Evolutionary conservation across 2,329 filamentous ascomycete genomes (phyloP), one percentile per base, ranked within the genome.

Genomic region (Dactylella cylindrospora): DNA sequence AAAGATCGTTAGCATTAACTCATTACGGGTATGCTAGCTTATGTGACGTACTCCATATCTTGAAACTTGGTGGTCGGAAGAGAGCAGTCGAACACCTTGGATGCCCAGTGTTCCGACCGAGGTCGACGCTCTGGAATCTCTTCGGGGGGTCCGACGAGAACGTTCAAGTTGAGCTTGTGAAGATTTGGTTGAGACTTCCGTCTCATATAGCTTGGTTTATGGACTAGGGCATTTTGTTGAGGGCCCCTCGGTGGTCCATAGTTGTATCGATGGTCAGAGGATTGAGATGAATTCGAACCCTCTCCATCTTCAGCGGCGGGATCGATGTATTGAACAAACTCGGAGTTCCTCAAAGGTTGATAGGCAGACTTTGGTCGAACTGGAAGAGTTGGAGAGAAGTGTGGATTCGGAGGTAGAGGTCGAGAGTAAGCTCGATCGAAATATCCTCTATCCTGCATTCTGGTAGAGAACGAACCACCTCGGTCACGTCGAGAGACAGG

Each of bases 261-360:
- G 29, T 44, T 41, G 45, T 64, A 64, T 12, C 59, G 50, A 39
- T 64, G 40, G 22, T 55, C 52, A 6, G 59, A 64, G 32, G 59
- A 38, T 44, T 64, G 59, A 5, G 59, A 64, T 23, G 59, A 64
- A 45, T 46, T 64, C 12, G 59, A 64, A 6, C 59, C 59, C 15
- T 64, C 59, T 9, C 44, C 45, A 29, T 57, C 59, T 36, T 64
- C 59, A 13, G 44, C 23, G 19, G 26, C 49, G 5, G 59, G 59
- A 25, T 64, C 59, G 20, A 64, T 57, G 44, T 64, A 64, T 26
- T 64, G 59, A 33, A 64, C 59, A 32, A 64, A 64, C 41, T 64
- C 59, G n/a, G 59, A 32, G 26, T 64, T 57, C 32, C 50, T 51
- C 5, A 64, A 32, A 45, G 57, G 59, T 32, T 57, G 59, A 44